Percentiles rank a stretch among this genome's conserved stretches.
phyloP scores from a whole-genome alignment of 202 grass and related monocot genomes.

The Alloteropsis angusta region DNA sequence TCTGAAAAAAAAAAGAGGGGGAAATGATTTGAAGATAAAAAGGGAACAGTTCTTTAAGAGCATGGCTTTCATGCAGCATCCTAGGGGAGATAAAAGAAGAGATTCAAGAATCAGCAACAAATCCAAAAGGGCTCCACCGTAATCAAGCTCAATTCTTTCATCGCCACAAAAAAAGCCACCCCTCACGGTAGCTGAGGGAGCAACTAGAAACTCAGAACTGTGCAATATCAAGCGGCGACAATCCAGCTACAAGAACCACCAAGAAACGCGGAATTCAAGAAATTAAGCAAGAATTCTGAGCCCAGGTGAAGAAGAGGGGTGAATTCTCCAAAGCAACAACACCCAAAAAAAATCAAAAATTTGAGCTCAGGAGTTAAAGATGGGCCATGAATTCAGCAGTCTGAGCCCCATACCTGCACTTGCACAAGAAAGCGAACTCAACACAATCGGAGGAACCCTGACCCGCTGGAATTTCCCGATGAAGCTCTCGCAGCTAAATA shows the following conservation, averaged over 20 bases:
- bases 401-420: constrained; percentile 1
- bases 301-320: not conserved
- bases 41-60: constrained; percentile 11
- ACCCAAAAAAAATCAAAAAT: constrained; percentile 15
- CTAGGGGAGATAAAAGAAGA: not conserved
- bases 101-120: constrained; percentile 28
- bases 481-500: constrained; percentile 8
- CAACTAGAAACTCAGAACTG: constrained; percentile 18
- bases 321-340: not conserved
- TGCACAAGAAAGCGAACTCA: constrained; percentile 1
- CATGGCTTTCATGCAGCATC: constrained; percentile 22
- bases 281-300: constrained; percentile 12
- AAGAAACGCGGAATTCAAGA: constrained; percentile 15
- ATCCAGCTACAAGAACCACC: constrained; percentile 9
- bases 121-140: constrained; percentile 24
- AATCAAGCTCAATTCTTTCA: constrained; percentile 28
- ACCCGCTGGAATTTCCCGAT: not conserved
- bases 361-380: not conserved
- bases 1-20: constrained; percentile 2
- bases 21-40: not conserved
- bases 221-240: constrained; percentile 13
- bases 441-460: not conserved
- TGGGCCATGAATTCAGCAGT: not conserved
- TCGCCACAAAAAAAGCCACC: not conserved
- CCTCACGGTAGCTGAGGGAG: not conserved